phyloP scores from a whole-genome alignment of 768 basidiomycete genomes.

The Hygrophorus russula region DNA sequence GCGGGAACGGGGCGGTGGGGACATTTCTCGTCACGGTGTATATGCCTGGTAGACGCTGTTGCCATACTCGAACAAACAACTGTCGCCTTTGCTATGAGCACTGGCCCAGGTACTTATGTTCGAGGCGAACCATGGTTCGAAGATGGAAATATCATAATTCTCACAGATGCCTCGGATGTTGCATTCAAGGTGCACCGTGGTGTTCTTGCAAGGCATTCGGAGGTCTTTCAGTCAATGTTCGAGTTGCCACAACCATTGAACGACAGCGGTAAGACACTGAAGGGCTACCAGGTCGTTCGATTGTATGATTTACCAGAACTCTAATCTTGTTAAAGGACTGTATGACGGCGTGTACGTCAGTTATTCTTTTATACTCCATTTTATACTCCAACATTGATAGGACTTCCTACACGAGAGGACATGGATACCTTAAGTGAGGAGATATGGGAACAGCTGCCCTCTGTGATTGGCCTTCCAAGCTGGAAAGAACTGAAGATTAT shows the following conservation, averaged over 20 bases:
- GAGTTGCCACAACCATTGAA: conserved; percentile 29
- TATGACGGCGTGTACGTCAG: conserved; percentile 46
- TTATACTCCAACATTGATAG: conserved; percentile 42
- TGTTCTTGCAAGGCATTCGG: conserved; percentile 41
- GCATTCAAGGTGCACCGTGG: conserved; percentile 46
- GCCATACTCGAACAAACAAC: not conserved
- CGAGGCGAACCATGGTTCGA: conserved; percentile 19
- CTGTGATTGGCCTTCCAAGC: conserved; percentile 29
- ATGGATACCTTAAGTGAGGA: conserved; percentile 25
- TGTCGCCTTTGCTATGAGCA: not conserved
- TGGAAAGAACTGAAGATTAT: conserved; percentile 31
- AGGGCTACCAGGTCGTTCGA: conserved; percentile 38
- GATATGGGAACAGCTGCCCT: conserved; percentile 38
- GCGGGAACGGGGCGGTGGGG: conserved; percentile 20
- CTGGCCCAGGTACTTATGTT: too few species aligned
- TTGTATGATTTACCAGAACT: conserved; percentile 46
- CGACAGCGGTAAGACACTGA: conserved; percentile 22
- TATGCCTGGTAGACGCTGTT: not conserved
- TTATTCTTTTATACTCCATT: conserved; percentile 48
- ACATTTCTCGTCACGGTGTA: conserved; percentile 10
- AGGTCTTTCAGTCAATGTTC: conserved; percentile 46
- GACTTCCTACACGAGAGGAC: conserved; percentile 30
- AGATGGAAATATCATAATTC: conserved; percentile 46
- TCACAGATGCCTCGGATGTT: conserved; percentile 27
- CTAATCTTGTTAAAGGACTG: conserved; percentile 38